Conservation (phyloP, 805 yeast species). For the Wickerhamomyces pijperi region DNA sequence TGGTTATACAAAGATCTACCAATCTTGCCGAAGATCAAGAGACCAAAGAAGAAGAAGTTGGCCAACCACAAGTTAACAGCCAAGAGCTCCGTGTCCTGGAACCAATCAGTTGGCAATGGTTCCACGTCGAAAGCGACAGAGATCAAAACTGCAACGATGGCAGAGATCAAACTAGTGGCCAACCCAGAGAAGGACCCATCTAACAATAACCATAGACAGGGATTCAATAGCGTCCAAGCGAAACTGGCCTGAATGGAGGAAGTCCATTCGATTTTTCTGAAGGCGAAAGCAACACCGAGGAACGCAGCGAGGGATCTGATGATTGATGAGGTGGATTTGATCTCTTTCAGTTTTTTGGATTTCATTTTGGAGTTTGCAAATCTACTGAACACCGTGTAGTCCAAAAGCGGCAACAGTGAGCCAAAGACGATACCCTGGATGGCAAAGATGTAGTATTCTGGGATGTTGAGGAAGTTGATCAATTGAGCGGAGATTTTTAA, state of each 20-base stretch:
- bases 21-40: slow-evolving; percentile 56
- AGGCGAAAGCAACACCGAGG: slow-evolving; percentile 61
- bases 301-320: slow-evolving; percentile 43
- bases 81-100: slow-evolving; percentile 26
- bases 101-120: slow-evolving; percentile 47
- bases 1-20: slow-evolving; percentile 38
- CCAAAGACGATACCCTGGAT: slow-evolving; percentile 52
- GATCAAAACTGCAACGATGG: slow-evolving; percentile 12
- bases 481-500: slow-evolving; percentile 24
- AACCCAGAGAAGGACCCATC: slow-evolving; percentile 51
- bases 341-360: slow-evolving; percentile 6
- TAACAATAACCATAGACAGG: slow-evolving; percentile 54
- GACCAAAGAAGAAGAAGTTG: slow-evolving; percentile 56
- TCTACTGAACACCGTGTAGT: slow-evolving; percentile 8
- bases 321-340: slow-evolving; percentile 8
- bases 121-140: slow-evolving; percentile 16
- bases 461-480: slow-evolving; percentile 7
- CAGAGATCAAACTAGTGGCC: slow-evolving; percentile 23
- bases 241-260: slow-evolving; percentile 53
- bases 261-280: slow-evolving; percentile 60
- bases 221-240: slow-evolving; percentile 51
- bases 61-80: slow-evolving; percentile 45
- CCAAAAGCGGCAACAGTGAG: slow-evolving; percentile 34
- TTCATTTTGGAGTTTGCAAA: slow-evolving; percentile 6
- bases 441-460: slow-evolving; percentile 23